Percentiles rank a stretch among this genome's conserved stretches.
Conservation (phyloP, 768 basidiomycete species). For the Serendipita sp. region DNA sequence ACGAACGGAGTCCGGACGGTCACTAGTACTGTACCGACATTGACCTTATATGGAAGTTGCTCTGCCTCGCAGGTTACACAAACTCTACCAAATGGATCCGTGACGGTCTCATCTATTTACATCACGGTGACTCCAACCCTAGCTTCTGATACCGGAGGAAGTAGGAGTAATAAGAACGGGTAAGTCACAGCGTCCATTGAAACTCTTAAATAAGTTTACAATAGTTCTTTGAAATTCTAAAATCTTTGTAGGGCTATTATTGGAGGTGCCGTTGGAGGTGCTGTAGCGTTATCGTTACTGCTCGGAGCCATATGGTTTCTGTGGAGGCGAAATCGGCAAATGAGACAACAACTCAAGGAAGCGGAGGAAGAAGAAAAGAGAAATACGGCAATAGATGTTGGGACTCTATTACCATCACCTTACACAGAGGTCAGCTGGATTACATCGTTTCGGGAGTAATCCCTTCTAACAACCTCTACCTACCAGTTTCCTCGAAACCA, state of each 20-base stretch:
- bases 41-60: background rate
- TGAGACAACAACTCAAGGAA: background rate
- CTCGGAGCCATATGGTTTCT: background rate
- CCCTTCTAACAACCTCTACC: background rate
- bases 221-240: background rate
- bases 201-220: background rate
- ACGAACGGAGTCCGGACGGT: background rate
- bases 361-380: constrained; percentile 1
- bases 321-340: background rate
- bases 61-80: background rate
- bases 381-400: background rate
- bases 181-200: background rate
- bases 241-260: background rate
- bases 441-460: background rate
- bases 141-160: too few species aligned
- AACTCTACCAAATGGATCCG: background rate
- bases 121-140: background rate
- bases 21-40: background rate
- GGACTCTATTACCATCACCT: background rate
- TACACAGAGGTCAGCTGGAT: background rate
- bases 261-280: background rate
- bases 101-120: background rate
- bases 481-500: background rate
- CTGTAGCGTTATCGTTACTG: background rate
- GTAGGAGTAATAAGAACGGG: background rate